Base-by-base conservation (phyloP, 495 filamentous ascomycete species). In the Talaromyces nanjingensis region DNA sequence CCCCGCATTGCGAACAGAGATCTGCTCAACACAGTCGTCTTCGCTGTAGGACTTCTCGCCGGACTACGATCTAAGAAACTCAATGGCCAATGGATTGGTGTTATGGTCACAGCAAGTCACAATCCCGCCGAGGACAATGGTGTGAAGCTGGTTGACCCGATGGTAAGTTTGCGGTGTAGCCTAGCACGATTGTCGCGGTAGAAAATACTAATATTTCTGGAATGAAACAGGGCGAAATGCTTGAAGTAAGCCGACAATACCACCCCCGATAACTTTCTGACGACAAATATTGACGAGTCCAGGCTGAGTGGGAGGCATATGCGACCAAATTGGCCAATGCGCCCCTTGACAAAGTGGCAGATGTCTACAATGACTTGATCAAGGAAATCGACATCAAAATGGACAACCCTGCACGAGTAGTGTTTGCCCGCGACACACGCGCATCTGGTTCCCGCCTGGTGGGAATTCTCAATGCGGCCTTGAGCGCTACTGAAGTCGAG, bases 81-180 rank as follows among this genome's bases (percentile, higher is more conserved):
- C 59, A 87, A 87, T 70, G 88, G 91, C 65, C 89, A 93, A 79
- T 89, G 90, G 69, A 96, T 99, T 72, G 94, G 94, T 73, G 86
- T 99, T 59, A 98, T 99, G 94, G 92, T 99, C 73, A 99, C 94
- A 66, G 94, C 94, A 37, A 96, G 91, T 68, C 94, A 99, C 84
- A 99, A 99, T 77, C 91, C 91, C 42, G 91, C 96, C 3, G 87
- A 89, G 69, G 94, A 99, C 77, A 99, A 99, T 78, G 94, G 94
- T 60, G 91, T 99, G 68, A 99, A 99, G 84, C 83, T 99, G 66
- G 90, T 99, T 66, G 94, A 99, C 76, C 94, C 94, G 12, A 90
- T 96, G 88, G 88, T 87, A 68, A 69, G 83, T 72, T 66, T 42
- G 59, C 34, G 24, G 24, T n/a, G 54, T 60, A n/a, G 16, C 58